A percentile compares a stretch with the other conserved stretches of the same genome.
Evolutionary conservation across 768 basidiomycete genomes (phyloP).

Genomic region (Tulasnella sp.): DNA sequence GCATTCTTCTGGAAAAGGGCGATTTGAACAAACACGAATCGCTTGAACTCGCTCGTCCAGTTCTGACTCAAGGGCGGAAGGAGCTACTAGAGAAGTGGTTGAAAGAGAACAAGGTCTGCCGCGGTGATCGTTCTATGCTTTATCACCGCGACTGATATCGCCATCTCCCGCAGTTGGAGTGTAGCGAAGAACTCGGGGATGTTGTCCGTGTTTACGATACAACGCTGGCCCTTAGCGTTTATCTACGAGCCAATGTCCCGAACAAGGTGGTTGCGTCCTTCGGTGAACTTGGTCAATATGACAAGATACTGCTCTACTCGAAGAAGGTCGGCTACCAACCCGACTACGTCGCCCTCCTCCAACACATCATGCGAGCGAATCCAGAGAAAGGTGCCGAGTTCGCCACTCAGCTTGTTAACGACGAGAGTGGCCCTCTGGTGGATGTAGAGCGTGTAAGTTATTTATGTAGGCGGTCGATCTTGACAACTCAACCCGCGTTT

Average conservation of each 20-base stretch:
- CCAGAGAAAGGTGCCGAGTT: conserved; percentile 98
- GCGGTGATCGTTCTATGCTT: not conserved
- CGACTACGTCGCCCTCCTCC: conserved; percentile 82
- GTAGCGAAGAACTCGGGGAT: conserved; percentile 96
- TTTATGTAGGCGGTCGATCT: not conserved
- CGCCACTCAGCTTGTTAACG: conserved; percentile 86
- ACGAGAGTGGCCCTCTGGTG: conserved; percentile 82
- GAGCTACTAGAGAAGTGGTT: conserved; percentile 97
- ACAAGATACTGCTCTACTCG: conserved; percentile 94
- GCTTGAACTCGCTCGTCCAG: conserved; percentile 88
- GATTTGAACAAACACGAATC: conserved; percentile 95
- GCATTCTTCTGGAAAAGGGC: conserved; percentile 95
- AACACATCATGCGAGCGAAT: conserved; percentile 92
- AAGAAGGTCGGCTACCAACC: conserved; percentile 94
- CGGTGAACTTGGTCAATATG: conserved; percentile 95
- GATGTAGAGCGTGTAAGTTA: conserved; percentile 74
- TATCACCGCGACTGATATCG: not conserved
- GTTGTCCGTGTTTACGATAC: conserved; percentile 90
- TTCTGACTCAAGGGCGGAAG: conserved; percentile 90
- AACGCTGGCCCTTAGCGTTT: conserved; percentile 94
- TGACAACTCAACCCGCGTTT: conserved; percentile 3
- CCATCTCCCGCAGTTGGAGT: conserved; percentile 57
- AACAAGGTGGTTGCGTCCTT: conserved; percentile 99
- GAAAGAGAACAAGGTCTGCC: conserved; percentile 89
- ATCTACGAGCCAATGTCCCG: conserved; percentile 92